These are phyloP conservation scores for Amanita rubescens DNA, from an alignment of 768 basidiomycete genomes.

Conservation along the genomic window DNA sequence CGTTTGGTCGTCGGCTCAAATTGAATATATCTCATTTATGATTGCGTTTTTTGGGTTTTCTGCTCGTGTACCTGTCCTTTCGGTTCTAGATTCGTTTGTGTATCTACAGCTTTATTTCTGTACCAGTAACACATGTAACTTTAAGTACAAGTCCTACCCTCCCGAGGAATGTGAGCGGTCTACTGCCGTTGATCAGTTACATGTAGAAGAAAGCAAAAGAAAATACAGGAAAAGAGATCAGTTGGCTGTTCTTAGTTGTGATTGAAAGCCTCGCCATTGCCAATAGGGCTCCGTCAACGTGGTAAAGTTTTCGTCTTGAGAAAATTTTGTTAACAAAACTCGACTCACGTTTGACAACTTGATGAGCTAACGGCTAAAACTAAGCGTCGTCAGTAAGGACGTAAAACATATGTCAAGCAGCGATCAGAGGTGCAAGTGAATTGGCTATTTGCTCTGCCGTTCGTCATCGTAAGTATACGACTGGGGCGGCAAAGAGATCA, in stretches of 20 bases:
- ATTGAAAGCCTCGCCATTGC: conserved; percentile 33
- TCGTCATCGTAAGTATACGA: conserved; percentile 60
- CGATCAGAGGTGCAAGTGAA: conserved; percentile 55
- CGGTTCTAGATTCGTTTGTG: background rate
- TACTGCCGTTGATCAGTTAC: background rate
- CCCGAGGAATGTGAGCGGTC: background rate
- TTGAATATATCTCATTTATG: conserved; percentile 8
- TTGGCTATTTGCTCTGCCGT: conserved; percentile 63
- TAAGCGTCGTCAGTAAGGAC: background rate
- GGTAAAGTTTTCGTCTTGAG: conserved; percentile 37
- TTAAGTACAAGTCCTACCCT: background rate
- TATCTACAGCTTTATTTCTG: background rate
- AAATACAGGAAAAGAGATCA: conserved; percentile 26
- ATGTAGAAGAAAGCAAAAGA: background rate
- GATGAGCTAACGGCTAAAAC: background rate
- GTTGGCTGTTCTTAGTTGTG: conserved; percentile 62
- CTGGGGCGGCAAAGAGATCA: conserved; percentile 75
- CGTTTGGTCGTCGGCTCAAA: background rate
- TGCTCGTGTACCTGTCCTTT: background rate
- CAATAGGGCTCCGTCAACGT: conserved; percentile 33
- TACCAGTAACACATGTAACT: background rate
- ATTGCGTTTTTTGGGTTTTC: background rate
- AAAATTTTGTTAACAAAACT: background rate
- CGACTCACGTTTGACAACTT: background rate
- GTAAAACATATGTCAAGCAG: conserved; percentile 9